These are phyloP conservation scores for Aspergillus leporis DNA, from an alignment of 495 filamentous ascomycete species.

Conservation along the genomic window DNA sequence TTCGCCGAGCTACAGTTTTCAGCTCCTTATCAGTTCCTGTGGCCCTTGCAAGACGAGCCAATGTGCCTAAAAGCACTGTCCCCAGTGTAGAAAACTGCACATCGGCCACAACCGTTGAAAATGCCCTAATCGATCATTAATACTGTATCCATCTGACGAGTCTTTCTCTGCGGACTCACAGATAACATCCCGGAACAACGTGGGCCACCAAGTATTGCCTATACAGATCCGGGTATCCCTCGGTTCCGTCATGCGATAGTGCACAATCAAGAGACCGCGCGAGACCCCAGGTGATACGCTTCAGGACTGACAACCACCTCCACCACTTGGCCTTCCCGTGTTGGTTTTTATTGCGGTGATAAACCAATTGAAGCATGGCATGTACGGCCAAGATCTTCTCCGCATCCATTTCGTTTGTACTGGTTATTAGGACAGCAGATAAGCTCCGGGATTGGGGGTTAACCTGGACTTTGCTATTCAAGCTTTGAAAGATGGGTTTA, in stretches of 20 bases:
- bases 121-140: slow-evolving; percentile 47
- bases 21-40: slow-evolving; percentile 35
- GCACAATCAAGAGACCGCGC: slow-evolving; percentile 36
- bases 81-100: slow-evolving; percentile 77
- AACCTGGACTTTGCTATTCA: no score
- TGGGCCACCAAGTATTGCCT: slow-evolving; percentile 31
- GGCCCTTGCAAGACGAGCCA: slow-evolving; percentile 59
- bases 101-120: slow-evolving; percentile 69
- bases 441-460: not conserved
- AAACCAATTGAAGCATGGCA: slow-evolving; percentile 58
- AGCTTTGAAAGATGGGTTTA: no score
- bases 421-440: not conserved
- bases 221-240: slow-evolving; percentile 14
- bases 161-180: slow-evolving; percentile 32
- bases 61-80: slow-evolving; percentile 64
- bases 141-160: not conserved
- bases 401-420: slow-evolving; percentile 28
- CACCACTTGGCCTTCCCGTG: slow-evolving; percentile 74
- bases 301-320: slow-evolving; percentile 64
- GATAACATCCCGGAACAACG: slow-evolving; percentile 45
- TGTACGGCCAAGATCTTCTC: slow-evolving; percentile 33
- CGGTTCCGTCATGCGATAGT: not conserved
- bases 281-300: slow-evolving; percentile 59
- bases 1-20: slow-evolving; percentile 10
- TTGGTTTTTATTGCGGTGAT: slow-evolving; percentile 82